Base-by-base conservation (phyloP, 306 rosid species). In the Lathyrus aphaca region DNA sequence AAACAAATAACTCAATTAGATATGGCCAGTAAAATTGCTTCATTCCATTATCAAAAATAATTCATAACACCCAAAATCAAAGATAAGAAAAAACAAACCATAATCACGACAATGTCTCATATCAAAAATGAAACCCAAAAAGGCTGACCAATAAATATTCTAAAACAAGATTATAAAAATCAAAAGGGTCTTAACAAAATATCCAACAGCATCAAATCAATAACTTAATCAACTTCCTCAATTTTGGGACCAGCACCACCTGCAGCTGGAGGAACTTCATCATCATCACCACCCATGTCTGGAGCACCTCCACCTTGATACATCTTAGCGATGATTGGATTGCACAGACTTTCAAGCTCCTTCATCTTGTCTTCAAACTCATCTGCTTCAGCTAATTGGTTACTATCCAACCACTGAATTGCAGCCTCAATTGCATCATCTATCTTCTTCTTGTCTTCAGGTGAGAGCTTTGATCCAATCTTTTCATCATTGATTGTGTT, bases 231-330 rank as follows among this genome's bases (percentile, higher is more conserved):
- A 3, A 89, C 90, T 80, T 89, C 89, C 75, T 89, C 96, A 48
- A 89, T 89, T 73, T 87, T 89, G 2, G 92, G 92, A 55, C 90
- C 90, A 65, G 86, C 89, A 62, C 86, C 90, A 3, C 96, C 82
- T 86, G 86, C 8, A 32, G 37, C 37, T 32, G 37, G 37, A 32
- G 37, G 37, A 32, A 32, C 37, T 32, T 32, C 37, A 32, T 32
- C 37, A 32, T 32, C 37, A 32, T 32, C 37, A 32, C 37, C 37
- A 32, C 37, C 37, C 37, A 32, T 32, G 37, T 32, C 37, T 1
- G 37, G 37, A 32, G 37, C 37, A 0, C 8, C 37, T 32, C 37
- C 37, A 32, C 37, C 37, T 32, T 32, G 37, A 6, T 32, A 32
- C 37, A 32, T 32, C 8, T 32, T 32, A 2, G 96, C 92, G 3